Base-by-base conservation (phyloP, 2,329 filamentous ascomycete genomes). In the Phialophora macrospora region DNA sequence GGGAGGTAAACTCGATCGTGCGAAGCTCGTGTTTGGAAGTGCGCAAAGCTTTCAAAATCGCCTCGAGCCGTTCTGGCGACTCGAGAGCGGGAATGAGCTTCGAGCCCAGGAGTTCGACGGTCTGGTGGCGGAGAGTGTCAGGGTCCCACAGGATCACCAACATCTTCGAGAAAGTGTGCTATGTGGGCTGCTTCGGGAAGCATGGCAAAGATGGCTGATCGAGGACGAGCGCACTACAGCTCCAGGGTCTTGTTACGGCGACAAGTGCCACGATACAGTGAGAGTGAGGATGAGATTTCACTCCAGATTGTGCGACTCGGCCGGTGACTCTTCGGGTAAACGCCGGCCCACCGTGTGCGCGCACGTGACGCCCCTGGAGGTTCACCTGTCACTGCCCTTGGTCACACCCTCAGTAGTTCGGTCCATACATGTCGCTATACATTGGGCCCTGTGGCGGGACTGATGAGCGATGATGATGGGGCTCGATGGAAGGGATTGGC, bases 81-180 rank as follows among this genome's bases (percentile, higher is more conserved):
- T 72, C 71, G 22, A 70, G 49, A 4, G 71, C 71, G 12, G 71
- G 68, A 32, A 70, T 70, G 24, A 70, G 61, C 52, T 66, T 68
- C 20, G 71, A 68, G 28, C 70, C 70, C 2, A 72, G 58, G 9
- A 71, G 41, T 56, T 72, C 71, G n/a, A 71, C 67, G 3, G 71
- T 72, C 28, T 69, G 38, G 60, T 72, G 71, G 9, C 70, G 70
- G 48, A 72, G 71, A 34, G 66, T 68, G 52, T 67, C 65, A 65
- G 65, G 61, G 67, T 72, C 70, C 65, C 69, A 71, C 48, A 72
- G 70, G 55, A 69, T 69, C 54, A 68, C 67, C 49, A 71, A 56
- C 71, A 72, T 72, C 60, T 63, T 72, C 49, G 55, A 44, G 17
- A 55, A 44, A 44, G 6, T 44, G 17, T n/a, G 38, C 38, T 28